A percentile compares a stretch with the other conserved stretches of the same genome.
Conservation (phyloP, 306 rosid genomes). For the Acacia melanoxylon region DNA sequence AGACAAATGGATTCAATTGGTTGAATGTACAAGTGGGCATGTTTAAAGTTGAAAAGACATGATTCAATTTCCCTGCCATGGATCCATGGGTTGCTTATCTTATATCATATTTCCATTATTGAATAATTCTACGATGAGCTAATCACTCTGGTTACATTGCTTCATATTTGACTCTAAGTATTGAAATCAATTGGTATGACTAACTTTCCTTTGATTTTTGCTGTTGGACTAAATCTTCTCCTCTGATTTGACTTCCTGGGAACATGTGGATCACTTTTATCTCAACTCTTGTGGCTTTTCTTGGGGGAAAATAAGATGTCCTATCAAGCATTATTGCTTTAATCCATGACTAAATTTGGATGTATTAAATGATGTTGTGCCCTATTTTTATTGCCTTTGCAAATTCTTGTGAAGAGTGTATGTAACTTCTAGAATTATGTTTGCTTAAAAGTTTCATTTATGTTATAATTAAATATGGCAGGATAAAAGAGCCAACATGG, state of each 20-base stretch:
- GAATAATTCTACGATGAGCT: slow-evolving; percentile 19
- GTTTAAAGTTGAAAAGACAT: no score
- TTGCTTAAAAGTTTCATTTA: slow-evolving; percentile 5
- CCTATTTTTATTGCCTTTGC: slow-evolving; percentile 9
- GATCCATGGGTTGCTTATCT: no score
- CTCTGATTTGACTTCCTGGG: slow-evolving; percentile 56
- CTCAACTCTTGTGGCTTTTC: slow-evolving; percentile 7
- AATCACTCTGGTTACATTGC: slow-evolving; percentile 15
- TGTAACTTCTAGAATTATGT: neutral
- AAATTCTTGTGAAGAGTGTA: neutral
- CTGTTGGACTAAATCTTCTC: neutral
- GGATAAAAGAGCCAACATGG: slow-evolving; percentile 90
- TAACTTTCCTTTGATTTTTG: slow-evolving; percentile 20
- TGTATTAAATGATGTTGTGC: slow-evolving; percentile 21
- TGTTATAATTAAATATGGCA: slow-evolving; percentile 41
- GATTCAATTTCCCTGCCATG: no score
- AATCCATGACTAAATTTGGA: neutral
- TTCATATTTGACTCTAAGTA: neutral
- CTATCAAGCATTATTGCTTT: no score
- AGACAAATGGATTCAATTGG: no score
- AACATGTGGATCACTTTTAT: slow-evolving; percentile 71
- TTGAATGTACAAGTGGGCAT: no score
- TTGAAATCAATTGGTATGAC: neutral
- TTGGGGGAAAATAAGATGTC: neutral
- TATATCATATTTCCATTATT: neutral